Base-by-base conservation (phyloP, 345 rosid species). In the Psidium friedrichsthalianum region DNA sequence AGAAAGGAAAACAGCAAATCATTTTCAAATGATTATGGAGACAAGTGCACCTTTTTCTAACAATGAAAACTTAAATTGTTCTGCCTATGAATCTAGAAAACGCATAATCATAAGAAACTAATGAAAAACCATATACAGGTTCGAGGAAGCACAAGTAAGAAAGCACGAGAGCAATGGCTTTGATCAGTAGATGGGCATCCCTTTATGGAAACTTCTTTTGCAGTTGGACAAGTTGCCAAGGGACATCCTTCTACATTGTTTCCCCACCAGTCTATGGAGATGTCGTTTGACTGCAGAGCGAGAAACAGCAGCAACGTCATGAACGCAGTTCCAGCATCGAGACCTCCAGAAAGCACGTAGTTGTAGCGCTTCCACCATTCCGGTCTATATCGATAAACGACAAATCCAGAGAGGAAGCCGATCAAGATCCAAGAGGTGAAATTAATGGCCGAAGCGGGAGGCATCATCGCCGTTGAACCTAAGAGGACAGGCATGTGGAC, bases 291-390 rank as follows among this genome's bases (percentile, higher is more conserved):
- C 85, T 90, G 90, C 29, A 95, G 87, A 25, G 92, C 42, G 3
- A 95, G 59, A 76, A 94, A 95, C 21, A 96, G 44, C 74, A 96
- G 76, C 14, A 96, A 61, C 0, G 95, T 89, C 93, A 93, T 92
- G 85, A 95, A 96, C 4, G 98, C 97, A 0, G 94, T 92, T 69
- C 98, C 97, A 0, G 97, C 97, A 80, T 95, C 99, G 24, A 95
- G 90, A 6, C 97, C 98, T 4, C 96, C 97, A 0, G 97, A 93
- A 64, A 93, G 88, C 53, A 96, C 89, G 10, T 96, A 96, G 83
- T 94, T 96, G 88, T 94, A 92, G 54, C 93, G 89, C 57, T 85
- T 91, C 98, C 98, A 96, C 91, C 91, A 88, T 5, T 89, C 85
- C 5, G 89, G 94, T 59, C 85, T 76, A 86, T 92, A 89, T 58